Evolutionary conservation across 768 basidiomycete genomes (phyloP).

Genomic region (Lactarius vividus): DNA sequence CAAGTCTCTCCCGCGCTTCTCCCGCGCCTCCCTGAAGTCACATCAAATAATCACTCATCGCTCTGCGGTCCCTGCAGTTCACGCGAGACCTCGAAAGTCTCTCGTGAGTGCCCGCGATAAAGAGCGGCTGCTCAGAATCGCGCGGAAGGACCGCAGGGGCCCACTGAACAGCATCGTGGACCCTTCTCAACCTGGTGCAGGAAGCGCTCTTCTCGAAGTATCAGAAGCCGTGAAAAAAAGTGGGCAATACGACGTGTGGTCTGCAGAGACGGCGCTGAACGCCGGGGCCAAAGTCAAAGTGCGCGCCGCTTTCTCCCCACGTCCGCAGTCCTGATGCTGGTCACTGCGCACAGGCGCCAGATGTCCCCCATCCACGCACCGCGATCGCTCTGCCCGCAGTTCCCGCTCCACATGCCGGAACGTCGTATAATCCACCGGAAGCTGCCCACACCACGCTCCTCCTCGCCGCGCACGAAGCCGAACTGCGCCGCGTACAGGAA

Average conservation of each 20-base stretch:
- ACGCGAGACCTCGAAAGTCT: conserved; percentile 46
- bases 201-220: conserved; percentile 61
- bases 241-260: conserved; percentile 68
- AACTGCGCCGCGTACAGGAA: conserved; percentile 55
- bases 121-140: conserved; percentile 70
- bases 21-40: conserved; percentile 55
- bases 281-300: conserved; percentile 55
- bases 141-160: conserved; percentile 64
- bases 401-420: conserved; percentile 70
- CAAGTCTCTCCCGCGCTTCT: conserved; percentile 53
- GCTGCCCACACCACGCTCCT: conserved; percentile 72
- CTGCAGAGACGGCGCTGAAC: conserved; percentile 35
- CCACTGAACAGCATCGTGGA: conserved; percentile 72
- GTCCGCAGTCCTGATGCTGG: background rate
- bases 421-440: conserved; percentile 85
- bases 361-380: conserved; percentile 44
- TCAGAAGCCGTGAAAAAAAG: conserved; percentile 68
- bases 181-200: conserved; percentile 61
- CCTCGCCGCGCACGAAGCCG: conserved; percentile 60
- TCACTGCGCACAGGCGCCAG: conserved; percentile 45
- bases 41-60: conserved; percentile 80
- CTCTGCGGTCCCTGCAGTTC: conserved; percentile 83
- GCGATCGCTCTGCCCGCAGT: conserved; percentile 65
- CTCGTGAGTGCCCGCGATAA: conserved; percentile 66
- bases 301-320: conserved; percentile 11